phyloP scores from a whole-genome alignment of 768 basidiomycete genomes.

The Collybiopsis confluens region DNA sequence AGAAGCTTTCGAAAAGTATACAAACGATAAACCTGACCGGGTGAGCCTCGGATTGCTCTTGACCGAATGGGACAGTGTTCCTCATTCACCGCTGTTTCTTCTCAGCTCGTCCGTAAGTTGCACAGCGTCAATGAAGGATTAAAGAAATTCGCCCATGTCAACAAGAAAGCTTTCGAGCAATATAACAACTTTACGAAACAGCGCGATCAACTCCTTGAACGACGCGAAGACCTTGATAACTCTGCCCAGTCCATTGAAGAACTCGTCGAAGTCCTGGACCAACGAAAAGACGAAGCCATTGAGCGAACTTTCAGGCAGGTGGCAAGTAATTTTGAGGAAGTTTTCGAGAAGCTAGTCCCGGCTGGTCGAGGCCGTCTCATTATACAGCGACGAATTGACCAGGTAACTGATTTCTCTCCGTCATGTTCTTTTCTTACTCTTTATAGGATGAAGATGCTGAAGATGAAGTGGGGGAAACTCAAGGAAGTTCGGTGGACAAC shows the following conservation, averaged over 20 bases:
- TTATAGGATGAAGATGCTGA: constrained; percentile 66
- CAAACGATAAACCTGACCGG: constrained; percentile 79
- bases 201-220: constrained; percentile 81
- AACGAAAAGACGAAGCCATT: constrained; percentile 97
- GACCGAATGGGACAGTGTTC: background rate
- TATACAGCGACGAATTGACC: constrained; percentile 88
- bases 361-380: constrained; percentile 88
- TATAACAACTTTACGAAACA: constrained; percentile 98
- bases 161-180: constrained; percentile 99
- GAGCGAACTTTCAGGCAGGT: constrained; percentile 99
- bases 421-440: background rate
- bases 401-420: constrained; percentile 38
- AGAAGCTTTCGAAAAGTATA: constrained; percentile 96
- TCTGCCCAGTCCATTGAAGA: constrained; percentile 89
- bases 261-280: constrained; percentile 89
- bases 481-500: constrained; percentile 79
- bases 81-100: constrained; percentile 7
- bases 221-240: constrained; percentile 87
- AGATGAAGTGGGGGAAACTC: constrained; percentile 70
- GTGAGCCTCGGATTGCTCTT: constrained; percentile 37
- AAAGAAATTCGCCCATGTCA: constrained; percentile 97
- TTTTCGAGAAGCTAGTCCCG: constrained; percentile 94
- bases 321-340: constrained; percentile 93
- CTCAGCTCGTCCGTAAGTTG: constrained; percentile 87
- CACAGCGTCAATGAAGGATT: constrained; percentile 88